phyloP scores from a whole-genome alignment of 495 filamentous ascomycete genomes.

The Neurospora discreta region DNA sequence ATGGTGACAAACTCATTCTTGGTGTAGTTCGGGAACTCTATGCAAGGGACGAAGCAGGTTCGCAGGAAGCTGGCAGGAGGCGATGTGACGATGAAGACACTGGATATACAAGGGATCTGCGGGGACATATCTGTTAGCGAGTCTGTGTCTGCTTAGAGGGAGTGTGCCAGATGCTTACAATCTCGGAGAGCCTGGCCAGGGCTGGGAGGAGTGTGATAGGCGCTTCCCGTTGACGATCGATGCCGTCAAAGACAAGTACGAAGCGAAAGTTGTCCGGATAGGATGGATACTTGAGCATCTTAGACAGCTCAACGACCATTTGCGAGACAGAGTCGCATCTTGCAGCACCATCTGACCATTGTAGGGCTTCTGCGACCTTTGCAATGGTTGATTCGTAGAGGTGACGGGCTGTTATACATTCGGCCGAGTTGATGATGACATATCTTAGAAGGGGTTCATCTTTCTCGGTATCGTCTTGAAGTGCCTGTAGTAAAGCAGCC shows the following conservation, averaged over 20 bases:
- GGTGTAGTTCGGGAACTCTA: slow-evolving; percentile 79
- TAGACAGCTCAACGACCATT: slow-evolving; percentile 57
- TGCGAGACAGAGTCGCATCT: slow-evolving; percentile 69
- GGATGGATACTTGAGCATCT: slow-evolving; percentile 39
- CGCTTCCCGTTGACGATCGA: slow-evolving; percentile 77
- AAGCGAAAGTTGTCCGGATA: slow-evolving; percentile 38
- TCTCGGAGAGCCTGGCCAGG: slow-evolving; percentile 24
- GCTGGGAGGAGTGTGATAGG: slow-evolving; percentile 74
- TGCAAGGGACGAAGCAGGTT: slow-evolving; percentile 58
- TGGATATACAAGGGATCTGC: slow-evolving; percentile 71
- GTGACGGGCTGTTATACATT: slow-evolving; percentile 87
- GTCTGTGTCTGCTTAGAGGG: not conserved
- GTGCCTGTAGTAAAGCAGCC: slow-evolving; percentile 42
- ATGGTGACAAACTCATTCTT: slow-evolving; percentile 68
- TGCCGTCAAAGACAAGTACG: slow-evolving; percentile 80
- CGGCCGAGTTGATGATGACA: slow-evolving; percentile 63
- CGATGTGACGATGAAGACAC: slow-evolving; percentile 65
- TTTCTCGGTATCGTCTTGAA: slow-evolving; percentile 2
- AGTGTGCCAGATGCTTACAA: slow-evolving; percentile 7
- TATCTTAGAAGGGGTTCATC: slow-evolving; percentile 34
- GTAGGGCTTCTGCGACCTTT: slow-evolving; percentile 41
- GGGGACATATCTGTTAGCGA: slow-evolving; percentile 6
- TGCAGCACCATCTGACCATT: slow-evolving; percentile 28
- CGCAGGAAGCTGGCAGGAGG: slow-evolving; percentile 64
- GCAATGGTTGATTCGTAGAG: slow-evolving; percentile 59